Conservation (phyloP, 306 rosid species). For the Quercus dentata region DNA sequence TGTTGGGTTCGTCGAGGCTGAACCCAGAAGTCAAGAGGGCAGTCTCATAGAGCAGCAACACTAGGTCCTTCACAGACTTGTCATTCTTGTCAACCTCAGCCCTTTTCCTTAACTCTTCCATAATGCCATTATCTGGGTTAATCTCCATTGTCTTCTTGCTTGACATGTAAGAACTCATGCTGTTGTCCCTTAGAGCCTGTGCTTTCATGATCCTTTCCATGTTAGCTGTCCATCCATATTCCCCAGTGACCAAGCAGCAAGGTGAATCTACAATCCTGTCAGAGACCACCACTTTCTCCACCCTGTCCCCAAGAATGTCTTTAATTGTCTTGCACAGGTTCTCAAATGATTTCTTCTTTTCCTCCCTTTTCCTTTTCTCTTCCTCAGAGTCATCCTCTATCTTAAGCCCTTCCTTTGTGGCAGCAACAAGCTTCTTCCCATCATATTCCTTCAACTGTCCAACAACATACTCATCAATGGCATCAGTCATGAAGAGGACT, state of each 20-base stretch:
- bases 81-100: constrained; percentile 15
- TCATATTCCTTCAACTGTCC: constrained; percentile 33
- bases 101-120: constrained; percentile 29
- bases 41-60: constrained; percentile 23
- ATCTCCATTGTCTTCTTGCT: constrained; percentile 42
- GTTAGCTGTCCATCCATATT: constrained; percentile 33
- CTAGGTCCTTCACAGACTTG: constrained; percentile 22
- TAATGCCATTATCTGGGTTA: constrained; percentile 15
- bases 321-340: constrained; percentile 27
- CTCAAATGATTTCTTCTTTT: constrained; percentile 30
- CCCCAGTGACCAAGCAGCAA: constrained; percentile 21
- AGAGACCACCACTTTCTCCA: constrained; percentile 32
- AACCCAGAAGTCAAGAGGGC: constrained; percentile 21
- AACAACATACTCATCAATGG: constrained; percentile 30
- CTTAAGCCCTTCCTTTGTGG: constrained; percentile 32
- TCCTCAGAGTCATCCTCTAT: constrained; percentile 28
- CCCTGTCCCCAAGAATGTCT: constrained; percentile 26
- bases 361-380: constrained; percentile 18
- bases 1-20: constrained; percentile 32
- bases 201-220: constrained; percentile 44
- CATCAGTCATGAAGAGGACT: constrained; percentile 30
- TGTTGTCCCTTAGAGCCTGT: constrained; percentile 24
- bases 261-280: constrained; percentile 28
- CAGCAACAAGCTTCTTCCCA: constrained; percentile 30
- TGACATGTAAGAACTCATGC: constrained; percentile 27